Percentiles rank a stretch among this genome's conserved stretches.
These are phyloP conservation scores for Vanderwaltozyma yarrowii DNA, from an alignment of 805 yeast species.

Conservation along the genomic window DNA sequence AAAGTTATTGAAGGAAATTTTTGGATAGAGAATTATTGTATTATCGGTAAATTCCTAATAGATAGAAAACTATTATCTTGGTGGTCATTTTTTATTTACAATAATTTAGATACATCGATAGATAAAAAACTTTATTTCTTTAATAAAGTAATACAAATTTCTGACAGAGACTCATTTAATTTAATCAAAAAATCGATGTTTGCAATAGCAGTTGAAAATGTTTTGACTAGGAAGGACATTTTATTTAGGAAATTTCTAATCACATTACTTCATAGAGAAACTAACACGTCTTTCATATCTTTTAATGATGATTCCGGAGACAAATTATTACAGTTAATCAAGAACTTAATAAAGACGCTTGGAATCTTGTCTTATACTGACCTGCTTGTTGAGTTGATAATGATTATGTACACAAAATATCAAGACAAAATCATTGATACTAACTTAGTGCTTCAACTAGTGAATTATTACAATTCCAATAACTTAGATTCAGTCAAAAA, in stretches of 20 bases:
- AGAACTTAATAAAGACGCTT: constrained; percentile 10
- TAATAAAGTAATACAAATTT: constrained; percentile 10
- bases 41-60: constrained; percentile 15
- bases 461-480: constrained; percentile 13
- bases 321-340: constrained; percentile 5
- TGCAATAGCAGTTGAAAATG: constrained; percentile 6
- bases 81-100: constrained; percentile 26
- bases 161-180: constrained; percentile 17
- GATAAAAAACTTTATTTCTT: constrained; percentile 11
- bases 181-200: constrained; percentile 16
- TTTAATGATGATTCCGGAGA: constrained; percentile 1
- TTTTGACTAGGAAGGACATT: constrained; percentile 6
- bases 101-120: constrained; percentile 10
- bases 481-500: constrained; percentile 16
- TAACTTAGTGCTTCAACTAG: constrained; percentile 3
- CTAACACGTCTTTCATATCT: constrained; percentile 2
- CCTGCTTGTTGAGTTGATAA: constrained; percentile 8
- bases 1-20: constrained; percentile 7
- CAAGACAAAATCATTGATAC: constrained; percentile 2
- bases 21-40: constrained; percentile 20
- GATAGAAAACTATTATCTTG: constrained; percentile 17
- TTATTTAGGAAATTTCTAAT: constrained; percentile 9
- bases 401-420: constrained; percentile 5
- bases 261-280: constrained; percentile 13
- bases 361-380: constrained; percentile 8